Evolutionary conservation across 805 yeast species (phyloP), one percentile per base, ranked within the genome.

Genomic region (Debaryomyces prosopidis): DNA sequence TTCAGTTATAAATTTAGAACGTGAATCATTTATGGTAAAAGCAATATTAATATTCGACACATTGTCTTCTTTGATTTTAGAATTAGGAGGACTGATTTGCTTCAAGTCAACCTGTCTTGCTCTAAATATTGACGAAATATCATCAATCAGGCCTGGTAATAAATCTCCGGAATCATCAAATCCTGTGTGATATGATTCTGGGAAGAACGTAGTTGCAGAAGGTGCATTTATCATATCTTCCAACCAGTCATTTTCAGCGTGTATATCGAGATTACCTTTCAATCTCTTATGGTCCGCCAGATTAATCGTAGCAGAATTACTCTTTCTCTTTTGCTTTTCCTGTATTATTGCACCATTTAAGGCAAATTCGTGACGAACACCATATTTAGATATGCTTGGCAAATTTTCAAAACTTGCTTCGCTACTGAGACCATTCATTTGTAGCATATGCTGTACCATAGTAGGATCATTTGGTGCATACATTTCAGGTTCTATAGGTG

Each of bases 221-320:
- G 89, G 87, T 1, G 87, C 80, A 44, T 74, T 81, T 40, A 86
- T 79, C 53, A 87, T 84, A 50, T 85, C 89, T 27, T 81, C 75
- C 12, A 87, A 66, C 91, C 92, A 85, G 47, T 81, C 84, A 26
- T 35, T 34, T 16, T 47, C 47, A 4, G 33, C 6, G 8, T n/a
- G 33, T 8, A 30, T n/a, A 5, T 11, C 12, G 16, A 30, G 5
- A 15, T 43, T 45, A 10, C 32, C 16, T 10, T 19, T 45, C 42
- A 11, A 19, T 17, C 18, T 43, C 36, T 39, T 48, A 42, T 5
- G 37, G 14, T 35, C 18, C 30, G 28, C 12, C 31, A 11, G 38
- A 19, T 5, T 12, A 2, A 5, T 30, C 42, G 41, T 20, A 19
- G 18, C 3, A 14, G 17, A 11, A n/a, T 12, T 16, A 23, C 27